Base-by-base conservation (phyloP, 2,329 filamentous ascomycete genomes). In the Fusarium ambrosium region DNA sequence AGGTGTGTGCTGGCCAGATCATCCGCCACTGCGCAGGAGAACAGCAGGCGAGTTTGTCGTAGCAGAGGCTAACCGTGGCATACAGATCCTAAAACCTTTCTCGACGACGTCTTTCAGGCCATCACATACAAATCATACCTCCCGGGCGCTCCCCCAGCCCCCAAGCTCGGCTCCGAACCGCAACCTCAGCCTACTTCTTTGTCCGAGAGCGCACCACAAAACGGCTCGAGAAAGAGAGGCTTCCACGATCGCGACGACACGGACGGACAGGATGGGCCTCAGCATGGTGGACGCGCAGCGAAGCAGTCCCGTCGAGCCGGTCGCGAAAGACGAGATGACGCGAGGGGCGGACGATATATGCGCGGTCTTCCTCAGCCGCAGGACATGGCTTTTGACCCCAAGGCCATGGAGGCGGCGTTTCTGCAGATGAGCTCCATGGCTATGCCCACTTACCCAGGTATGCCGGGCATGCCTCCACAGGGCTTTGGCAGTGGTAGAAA, bases 71-170 rank as follows among this genome's bases (percentile, higher is more conserved):
- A 39, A 78, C 69, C 18, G 3, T 41, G 14, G 6, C 34, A 56
- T 48, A 10, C 67, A 84, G 83, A 85, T 37, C 77, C 83, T 14
- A 84, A 81, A 62, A 74, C 80, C 2, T 95, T 96, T 76, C 91
- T 95, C 37, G 86, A 92, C 78, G 92, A 95, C 77, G 87, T 95
- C 22, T 92, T 95, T 78, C 82, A 88, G 61, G 90, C 90, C 6
- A 88, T 96, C 68, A 84, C 87, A 53, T 89, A 89, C 79, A 92
- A 89, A 78, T 87, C 88, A 6, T 93, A 92, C 80, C 79, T 89
- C 2, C 90, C 90, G 3, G 89, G 89, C 36, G 87, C 86, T 43
- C 81, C 82, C 45, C 85, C 86, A 55, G 84, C 86, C 22, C 86
- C 81, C 13, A 77, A 76, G 51, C 64, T 70, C 36, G 55, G 66